These are phyloP conservation scores for Trametopsis cervina DNA, from an alignment of 768 basidiomycete species.

Conservation along the genomic window DNA sequence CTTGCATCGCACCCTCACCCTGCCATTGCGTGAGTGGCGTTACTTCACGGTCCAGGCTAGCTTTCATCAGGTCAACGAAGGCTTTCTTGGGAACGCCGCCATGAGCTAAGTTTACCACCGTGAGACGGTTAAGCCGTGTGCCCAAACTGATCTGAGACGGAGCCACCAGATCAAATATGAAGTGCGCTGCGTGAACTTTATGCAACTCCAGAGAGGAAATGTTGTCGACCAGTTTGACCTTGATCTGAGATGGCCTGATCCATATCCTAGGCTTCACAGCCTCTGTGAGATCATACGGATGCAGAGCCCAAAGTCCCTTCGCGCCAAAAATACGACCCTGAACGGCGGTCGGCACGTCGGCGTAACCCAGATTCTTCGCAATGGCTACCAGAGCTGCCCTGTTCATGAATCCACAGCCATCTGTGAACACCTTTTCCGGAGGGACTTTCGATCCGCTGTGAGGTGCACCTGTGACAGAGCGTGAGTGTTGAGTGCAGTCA, in stretches of 20 bases:
- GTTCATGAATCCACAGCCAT: constrained; percentile 33
- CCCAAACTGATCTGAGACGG: constrained; percentile 38
- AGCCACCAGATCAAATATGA: constrained; percentile 48
- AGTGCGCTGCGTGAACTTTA: constrained; percentile 31
- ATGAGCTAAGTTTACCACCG: constrained; percentile 51
- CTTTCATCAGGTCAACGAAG: constrained; percentile 41
- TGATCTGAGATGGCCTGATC: constrained; percentile 28
- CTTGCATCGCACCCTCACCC: constrained; percentile 35
- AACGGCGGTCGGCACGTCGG: constrained; percentile 21
- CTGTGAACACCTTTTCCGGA: constrained; percentile 41
- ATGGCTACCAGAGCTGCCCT: constrained; percentile 24
- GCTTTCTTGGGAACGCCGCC: constrained; percentile 46
- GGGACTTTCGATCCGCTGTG: constrained; percentile 30
- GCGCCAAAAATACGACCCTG: constrained; percentile 29
- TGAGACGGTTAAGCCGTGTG: constrained; percentile 43
- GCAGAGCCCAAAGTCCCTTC: constrained; percentile 30
- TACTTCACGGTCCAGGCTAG: constrained; percentile 43
- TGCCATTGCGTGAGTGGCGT: constrained; percentile 48
- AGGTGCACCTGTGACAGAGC: constrained; percentile 25
- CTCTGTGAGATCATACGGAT: constrained; percentile 18
- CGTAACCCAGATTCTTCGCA: constrained; percentile 13
- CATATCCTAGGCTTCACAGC: constrained; percentile 25
- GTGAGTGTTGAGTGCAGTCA: background rate
- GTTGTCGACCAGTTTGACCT: constrained; percentile 17
- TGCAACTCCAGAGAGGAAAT: background rate